Evolutionary conservation across 805 yeast genomes (phyloP).

Genomic region (Martiniozyma abietophila): DNA sequence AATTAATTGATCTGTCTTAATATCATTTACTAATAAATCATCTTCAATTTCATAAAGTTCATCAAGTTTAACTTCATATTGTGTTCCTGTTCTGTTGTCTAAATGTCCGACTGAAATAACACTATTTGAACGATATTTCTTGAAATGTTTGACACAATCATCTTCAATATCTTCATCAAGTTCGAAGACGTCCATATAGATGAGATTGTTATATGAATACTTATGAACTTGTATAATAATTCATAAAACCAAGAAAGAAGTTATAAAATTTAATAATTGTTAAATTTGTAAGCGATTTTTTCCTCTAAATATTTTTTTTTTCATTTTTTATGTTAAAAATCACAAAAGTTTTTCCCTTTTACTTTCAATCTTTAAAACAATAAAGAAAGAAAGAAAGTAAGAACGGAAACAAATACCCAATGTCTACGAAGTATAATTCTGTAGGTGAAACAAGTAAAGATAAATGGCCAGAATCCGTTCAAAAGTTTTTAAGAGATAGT

Average conservation of each 20-base stretch:
- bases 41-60: slow-evolving; percentile 27
- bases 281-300: no score
- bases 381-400: no score
- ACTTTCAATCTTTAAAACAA: no score
- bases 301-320: no score
- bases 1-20: neutral
- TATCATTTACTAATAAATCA: slow-evolving; percentile 17
- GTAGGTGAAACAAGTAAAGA: neutral
- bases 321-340: no score
- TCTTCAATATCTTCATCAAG: slow-evolving; percentile 4
- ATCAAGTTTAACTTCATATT: slow-evolving; percentile 42
- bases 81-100: slow-evolving; percentile 33
- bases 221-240: slow-evolving; percentile 5
- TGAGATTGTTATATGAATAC: neutral
- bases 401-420: no score
- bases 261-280: no score
- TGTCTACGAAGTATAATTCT: no score
- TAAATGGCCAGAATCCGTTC: slow-evolving; percentile 2
- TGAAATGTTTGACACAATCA: slow-evolving; percentile 15
- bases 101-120: slow-evolving; percentile 24
- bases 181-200: slow-evolving; percentile 1
- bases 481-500: slow-evolving; percentile 24
- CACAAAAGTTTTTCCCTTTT: no score
- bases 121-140: slow-evolving; percentile 23
- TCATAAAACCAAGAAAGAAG: slow-evolving; percentile 24